Evolutionary conservation across 2,329 filamentous ascomycete species (phyloP).

Genomic region (Hypomyces perniciosus): DNA sequence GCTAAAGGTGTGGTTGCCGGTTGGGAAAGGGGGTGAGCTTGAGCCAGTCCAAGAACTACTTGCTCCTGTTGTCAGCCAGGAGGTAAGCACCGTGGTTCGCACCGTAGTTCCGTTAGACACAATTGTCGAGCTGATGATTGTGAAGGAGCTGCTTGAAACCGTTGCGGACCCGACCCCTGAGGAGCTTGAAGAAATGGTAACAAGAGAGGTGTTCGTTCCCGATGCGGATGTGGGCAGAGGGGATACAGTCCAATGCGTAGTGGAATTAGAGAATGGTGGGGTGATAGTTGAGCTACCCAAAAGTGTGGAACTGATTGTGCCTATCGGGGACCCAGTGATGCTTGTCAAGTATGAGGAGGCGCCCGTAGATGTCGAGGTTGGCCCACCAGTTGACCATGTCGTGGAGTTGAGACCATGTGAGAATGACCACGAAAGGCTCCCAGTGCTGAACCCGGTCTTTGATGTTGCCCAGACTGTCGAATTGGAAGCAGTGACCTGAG

Average conservation of each 20-base stretch:
- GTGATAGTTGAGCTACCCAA: background rate
- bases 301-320: background rate
- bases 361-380: background rate
- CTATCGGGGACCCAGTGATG: background rate
- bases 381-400: slow-evolving; percentile 1
- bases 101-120: slow-evolving; percentile 1
- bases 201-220: slow-evolving; percentile 3
- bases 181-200: background rate
- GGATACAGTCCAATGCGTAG: background rate
- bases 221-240: background rate
- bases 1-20: slow-evolving; percentile 15
- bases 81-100: slow-evolving; percentile 8
- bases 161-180: background rate
- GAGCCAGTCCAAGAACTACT: background rate
- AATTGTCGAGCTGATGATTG: background rate
- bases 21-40: slow-evolving; percentile 6
- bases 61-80: slow-evolving; percentile 9
- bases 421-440: slow-evolving; percentile 8
- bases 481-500: slow-evolving; percentile 7
- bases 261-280: background rate
- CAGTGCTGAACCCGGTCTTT: background rate
- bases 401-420: slow-evolving; percentile 7
- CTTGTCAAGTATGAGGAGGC: background rate
- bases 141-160: background rate
- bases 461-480: background rate